Evolutionary conservation across 108 stramenopile genomes (phyloP).

Genomic region (Stephanodiscus triporus): DNA sequence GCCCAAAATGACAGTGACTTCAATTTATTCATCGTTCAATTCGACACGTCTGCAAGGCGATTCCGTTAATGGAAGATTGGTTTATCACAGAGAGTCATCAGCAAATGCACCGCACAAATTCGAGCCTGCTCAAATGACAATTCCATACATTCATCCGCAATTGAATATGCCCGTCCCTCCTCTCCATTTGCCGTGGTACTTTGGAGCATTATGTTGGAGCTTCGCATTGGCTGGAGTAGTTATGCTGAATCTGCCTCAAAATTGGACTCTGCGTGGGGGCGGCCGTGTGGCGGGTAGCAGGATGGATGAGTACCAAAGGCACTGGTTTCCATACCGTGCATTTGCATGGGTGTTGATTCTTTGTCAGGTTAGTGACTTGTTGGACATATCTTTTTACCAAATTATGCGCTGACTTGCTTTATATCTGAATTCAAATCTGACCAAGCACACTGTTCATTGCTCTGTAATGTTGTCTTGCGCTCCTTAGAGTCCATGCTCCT

Average conservation of each 20-base stretch:
- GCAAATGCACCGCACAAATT: neutral
- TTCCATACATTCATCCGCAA: slow-evolving; percentile 47
- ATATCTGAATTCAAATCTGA: neutral
- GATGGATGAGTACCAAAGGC: slow-evolving; percentile 8
- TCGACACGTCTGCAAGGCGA: neutral
- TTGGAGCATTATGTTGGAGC: slow-evolving; percentile 50
- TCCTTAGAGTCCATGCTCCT: slow-evolving; percentile 45
- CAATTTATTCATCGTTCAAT: slow-evolving; percentile 1
- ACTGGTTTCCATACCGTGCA: slow-evolving; percentile 49
- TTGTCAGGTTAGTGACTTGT: slow-evolving; percentile 28
- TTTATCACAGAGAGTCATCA: neutral
- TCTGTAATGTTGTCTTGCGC: neutral
- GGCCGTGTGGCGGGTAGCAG: neutral
- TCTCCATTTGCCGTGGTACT: slow-evolving; percentile 47
- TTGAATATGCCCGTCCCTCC: slow-evolving; percentile 49
- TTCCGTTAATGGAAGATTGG: neutral
- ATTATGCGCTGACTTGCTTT: neutral
- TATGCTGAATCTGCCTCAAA: slow-evolving; percentile 31
- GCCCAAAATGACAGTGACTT: slow-evolving; percentile 5
- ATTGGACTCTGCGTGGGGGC: slow-evolving; percentile 29
- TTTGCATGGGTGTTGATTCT: slow-evolving; percentile 51
- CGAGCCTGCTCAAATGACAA: slow-evolving; percentile 27
- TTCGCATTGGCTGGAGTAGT: slow-evolving; percentile 47
- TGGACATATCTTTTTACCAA: neutral
- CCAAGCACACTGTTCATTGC: neutral